Percentiles rank a stretch among this genome's conserved stretches.
These are phyloP conservation scores for Beauveria pseudobassiana DNA, from an alignment of 2,329 filamentous ascomycete genomes.

Conservation along the genomic window DNA sequence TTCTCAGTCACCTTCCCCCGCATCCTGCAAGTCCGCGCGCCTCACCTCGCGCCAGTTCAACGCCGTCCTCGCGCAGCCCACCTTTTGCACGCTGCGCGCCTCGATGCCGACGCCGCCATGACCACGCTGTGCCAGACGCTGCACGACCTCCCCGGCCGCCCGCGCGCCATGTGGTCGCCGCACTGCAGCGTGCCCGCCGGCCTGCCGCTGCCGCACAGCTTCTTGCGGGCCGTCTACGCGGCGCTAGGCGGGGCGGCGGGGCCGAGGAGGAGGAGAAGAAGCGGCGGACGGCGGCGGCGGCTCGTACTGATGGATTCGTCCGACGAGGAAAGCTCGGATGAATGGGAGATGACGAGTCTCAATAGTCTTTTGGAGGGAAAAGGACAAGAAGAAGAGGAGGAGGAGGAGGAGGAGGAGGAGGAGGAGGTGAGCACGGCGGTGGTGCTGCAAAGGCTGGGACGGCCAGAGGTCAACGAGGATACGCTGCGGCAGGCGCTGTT, in stretches of 20 bases:
- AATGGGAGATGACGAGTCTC: neutral
- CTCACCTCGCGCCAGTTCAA: slow-evolving; percentile 27
- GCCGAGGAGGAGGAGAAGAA: too few species aligned
- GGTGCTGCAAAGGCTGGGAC: slow-evolving; percentile 14
- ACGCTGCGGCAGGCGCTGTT: slow-evolving; percentile 23
- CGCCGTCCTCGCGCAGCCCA: slow-evolving; percentile 20
- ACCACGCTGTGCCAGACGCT: slow-evolving; percentile 18
- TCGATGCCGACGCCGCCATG: slow-evolving; percentile 20
- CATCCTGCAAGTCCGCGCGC: slow-evolving; percentile 19
- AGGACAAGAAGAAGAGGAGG: neutral
- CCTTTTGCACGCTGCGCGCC: slow-evolving; percentile 22
- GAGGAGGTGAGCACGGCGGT: neutral
- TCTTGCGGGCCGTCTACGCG: slow-evolving; percentile 24
- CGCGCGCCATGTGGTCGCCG: slow-evolving; percentile 27
- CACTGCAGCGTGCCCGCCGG: slow-evolving; percentile 23
- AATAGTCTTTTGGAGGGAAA: too few species aligned
- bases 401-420: slow-evolving; percentile 2
- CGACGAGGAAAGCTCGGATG: slow-evolving; percentile 11
- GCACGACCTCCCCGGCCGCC: slow-evolving; percentile 18
- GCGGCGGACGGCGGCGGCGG: slow-evolving; percentile 14
- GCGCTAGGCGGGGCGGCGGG: slow-evolving; percentile 18
- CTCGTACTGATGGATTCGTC: neutral
- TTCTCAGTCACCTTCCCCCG: slow-evolving; percentile 21
- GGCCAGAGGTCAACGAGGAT: slow-evolving; percentile 18
- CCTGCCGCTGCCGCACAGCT: slow-evolving; percentile 24